These are phyloP conservation scores for Exophiala sp. DNA, from an alignment of 2,329 filamentous ascomycete species.

Conservation along the genomic window DNA sequence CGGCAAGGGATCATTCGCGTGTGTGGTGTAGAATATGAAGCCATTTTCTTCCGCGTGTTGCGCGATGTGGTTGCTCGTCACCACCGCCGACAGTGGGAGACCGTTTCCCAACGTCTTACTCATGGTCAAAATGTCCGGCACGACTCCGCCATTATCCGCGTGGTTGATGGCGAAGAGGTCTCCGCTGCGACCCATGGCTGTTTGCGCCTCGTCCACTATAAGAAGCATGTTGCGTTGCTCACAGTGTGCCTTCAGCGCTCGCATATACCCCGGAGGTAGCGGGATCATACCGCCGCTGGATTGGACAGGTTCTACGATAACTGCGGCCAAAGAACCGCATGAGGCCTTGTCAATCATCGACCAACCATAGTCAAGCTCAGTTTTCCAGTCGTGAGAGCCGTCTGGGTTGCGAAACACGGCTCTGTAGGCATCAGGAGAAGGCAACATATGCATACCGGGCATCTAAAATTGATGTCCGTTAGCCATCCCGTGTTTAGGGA, in stretches of 20 bases:
- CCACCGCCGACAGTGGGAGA: slow-evolving; percentile 55
- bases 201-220: slow-evolving; percentile 59
- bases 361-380: slow-evolving; percentile 61
- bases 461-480: background rate
- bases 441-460: slow-evolving; percentile 54
- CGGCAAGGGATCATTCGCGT: slow-evolving; percentile 59
- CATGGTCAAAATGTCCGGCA: slow-evolving; percentile 55
- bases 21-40: slow-evolving; percentile 58
- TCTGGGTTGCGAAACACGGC: slow-evolving; percentile 58
- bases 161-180: slow-evolving; percentile 58
- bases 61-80: slow-evolving; percentile 53
- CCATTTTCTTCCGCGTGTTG: slow-evolving; percentile 44
- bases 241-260: slow-evolving; percentile 52
- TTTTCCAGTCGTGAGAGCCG: slow-evolving; percentile 61
- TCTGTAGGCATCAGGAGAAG: slow-evolving; percentile 58
- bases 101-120: slow-evolving; percentile 61
- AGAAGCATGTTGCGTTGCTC: slow-evolving; percentile 53
- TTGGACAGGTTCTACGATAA: slow-evolving; percentile 59
- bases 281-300: slow-evolving; percentile 58
- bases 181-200: slow-evolving; percentile 53
- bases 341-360: slow-evolving; percentile 56
- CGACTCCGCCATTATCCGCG: slow-evolving; percentile 34
- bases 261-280: slow-evolving; percentile 56
- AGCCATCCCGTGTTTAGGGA: background rate
- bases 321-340: slow-evolving; percentile 58